phyloP scores from a whole-genome alignment of 2,329 filamentous ascomycete genomes.

The Ophiostoma tasmaniense region DNA sequence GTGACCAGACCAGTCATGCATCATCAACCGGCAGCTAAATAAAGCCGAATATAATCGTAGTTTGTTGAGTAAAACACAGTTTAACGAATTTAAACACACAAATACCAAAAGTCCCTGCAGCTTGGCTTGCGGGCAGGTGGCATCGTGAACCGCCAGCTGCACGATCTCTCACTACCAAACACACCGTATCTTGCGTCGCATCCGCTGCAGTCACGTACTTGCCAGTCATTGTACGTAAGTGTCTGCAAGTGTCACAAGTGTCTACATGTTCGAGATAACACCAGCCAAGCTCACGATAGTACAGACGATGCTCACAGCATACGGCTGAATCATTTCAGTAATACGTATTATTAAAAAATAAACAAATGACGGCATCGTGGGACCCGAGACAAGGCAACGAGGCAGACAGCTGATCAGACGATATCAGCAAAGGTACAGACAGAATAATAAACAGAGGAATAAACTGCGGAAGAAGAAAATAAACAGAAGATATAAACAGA shows the following conservation, averaged over 20 bases:
- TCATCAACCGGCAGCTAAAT: too few relatives aligned
- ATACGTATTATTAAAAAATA: not conserved
- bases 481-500: not conserved
- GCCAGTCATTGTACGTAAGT: not conserved
- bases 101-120: not conserved
- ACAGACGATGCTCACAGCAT: not conserved
- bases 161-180: not conserved
- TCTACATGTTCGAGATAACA: not conserved
- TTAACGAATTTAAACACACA: too few relatives aligned
- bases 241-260: too few relatives aligned
- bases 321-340: not conserved
- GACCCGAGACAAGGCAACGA: not conserved
- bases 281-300: not conserved
- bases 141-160: not conserved
- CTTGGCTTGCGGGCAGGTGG: not conserved
- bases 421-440: not conserved
- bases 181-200: not conserved
- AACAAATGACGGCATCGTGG: not conserved
- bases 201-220: not conserved
- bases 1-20: too few relatives aligned
- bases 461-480: not conserved
- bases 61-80: not conserved
- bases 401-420: not conserved
- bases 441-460: not conserved
- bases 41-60: too few relatives aligned